Conservation (phyloP, 2,329 filamentous ascomycete species). For the Exophiala alcalophila region DNA sequence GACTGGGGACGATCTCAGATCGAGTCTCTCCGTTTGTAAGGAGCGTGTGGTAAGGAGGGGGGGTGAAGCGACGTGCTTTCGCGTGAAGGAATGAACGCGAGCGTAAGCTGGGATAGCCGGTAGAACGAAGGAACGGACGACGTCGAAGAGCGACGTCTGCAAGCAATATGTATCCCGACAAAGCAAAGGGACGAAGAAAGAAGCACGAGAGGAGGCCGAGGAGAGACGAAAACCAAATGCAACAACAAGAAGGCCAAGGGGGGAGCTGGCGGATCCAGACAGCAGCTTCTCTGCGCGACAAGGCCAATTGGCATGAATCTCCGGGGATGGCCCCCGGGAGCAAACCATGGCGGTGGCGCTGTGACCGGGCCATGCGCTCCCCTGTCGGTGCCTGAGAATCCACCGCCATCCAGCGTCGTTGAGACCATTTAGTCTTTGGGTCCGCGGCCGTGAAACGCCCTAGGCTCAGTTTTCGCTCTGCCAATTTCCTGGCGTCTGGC, state of each 20-base stretch:
- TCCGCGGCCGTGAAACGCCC: constrained; percentile 25
- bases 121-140: constrained; percentile 24
- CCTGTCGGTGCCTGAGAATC: constrained; percentile 16
- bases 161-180: constrained; percentile 19
- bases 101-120: constrained; percentile 23
- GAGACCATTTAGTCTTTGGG: constrained; percentile 21
- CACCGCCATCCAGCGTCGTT: constrained; percentile 10
- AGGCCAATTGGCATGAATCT: constrained; percentile 10
- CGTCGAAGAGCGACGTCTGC: constrained; percentile 24
- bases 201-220: constrained; percentile 12
- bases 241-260: constrained; percentile 19
- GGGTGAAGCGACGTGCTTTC: constrained; percentile 16
- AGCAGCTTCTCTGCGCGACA: constrained; percentile 5
- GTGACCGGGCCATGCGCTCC: constrained; percentile 13
- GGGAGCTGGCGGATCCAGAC: constrained; percentile 3
- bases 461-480: constrained; percentile 18
- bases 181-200: constrained; percentile 7
- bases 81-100: constrained; percentile 29
- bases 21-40: constrained; percentile 22
- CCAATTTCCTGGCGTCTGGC: constrained; percentile 26
- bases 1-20: constrained; percentile 28
- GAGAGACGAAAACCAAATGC: constrained; percentile 11
- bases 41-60: constrained; percentile 10
- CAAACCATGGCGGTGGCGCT: constrained; percentile 13
- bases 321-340: constrained; percentile 11